Percentiles rank a stretch among this genome's conserved stretches.
phyloP scores from a whole-genome alignment of 2,329 filamentous ascomycete genomes.

The Trichoderma sp. region DNA sequence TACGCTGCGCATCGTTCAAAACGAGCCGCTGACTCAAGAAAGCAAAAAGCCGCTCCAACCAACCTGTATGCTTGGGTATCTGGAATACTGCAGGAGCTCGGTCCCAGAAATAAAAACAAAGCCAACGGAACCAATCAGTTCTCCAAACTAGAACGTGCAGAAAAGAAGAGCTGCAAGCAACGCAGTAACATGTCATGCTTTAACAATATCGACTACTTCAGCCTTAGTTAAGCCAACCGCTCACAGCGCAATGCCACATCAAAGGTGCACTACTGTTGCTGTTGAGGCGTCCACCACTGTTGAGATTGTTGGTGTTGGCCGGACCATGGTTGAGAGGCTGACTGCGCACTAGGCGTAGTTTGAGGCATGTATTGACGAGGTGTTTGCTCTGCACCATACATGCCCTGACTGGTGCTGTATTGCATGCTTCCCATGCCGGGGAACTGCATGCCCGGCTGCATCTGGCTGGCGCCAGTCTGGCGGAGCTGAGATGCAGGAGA shows the following conservation, averaged over 20 bases:
- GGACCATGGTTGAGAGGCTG: slow-evolving; percentile 55
- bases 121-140: slow-evolving; percentile 18
- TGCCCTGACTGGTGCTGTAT: slow-evolving; percentile 57
- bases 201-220: background rate
- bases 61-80: slow-evolving; percentile 39
- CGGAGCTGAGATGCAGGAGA: slow-evolving; percentile 62
- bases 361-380: slow-evolving; percentile 69
- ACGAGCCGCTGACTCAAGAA: slow-evolving; percentile 33
- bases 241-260: background rate
- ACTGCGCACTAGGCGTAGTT: slow-evolving; percentile 51
- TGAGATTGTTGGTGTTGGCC: slow-evolving; percentile 64
- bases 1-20: slow-evolving; percentile 38
- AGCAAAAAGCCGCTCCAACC: slow-evolving; percentile 37
- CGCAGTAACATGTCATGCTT: background rate
- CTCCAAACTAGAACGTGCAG: slow-evolving; percentile 19
- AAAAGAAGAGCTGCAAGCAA: slow-evolving; percentile 11
- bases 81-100: slow-evolving; percentile 34
- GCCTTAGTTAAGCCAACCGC: background rate
- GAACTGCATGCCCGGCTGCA: slow-evolving; percentile 62
- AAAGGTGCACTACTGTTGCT: slow-evolving; percentile 41
- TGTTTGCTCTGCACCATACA: slow-evolving; percentile 64
- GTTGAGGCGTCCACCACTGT: slow-evolving; percentile 57
- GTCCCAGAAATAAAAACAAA: slow-evolving; percentile 24
- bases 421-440: slow-evolving; percentile 63
- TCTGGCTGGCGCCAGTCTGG: slow-evolving; percentile 56